These are phyloP conservation scores for Calocybe gangraenosa DNA, from an alignment of 768 basidiomycete genomes.

Conservation along the genomic window DNA sequence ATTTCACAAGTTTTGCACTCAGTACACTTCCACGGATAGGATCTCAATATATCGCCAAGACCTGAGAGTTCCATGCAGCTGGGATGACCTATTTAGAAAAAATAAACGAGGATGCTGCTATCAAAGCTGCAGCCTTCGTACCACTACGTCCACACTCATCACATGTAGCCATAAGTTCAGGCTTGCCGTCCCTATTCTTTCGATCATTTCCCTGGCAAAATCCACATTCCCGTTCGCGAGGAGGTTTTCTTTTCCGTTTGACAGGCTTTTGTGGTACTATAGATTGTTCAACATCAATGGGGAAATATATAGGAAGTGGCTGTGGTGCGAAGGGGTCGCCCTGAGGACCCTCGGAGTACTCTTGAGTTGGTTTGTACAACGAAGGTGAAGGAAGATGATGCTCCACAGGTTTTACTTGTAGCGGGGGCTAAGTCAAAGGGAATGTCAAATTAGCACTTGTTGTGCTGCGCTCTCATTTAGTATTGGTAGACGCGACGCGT, in stretches of 20 bases:
- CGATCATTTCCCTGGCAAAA: conserved; percentile 70
- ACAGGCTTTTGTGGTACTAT: conserved; percentile 39
- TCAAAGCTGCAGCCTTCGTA: conserved; percentile 28
- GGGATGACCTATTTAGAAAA: conserved; percentile 69
- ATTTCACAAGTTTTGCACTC: conserved; percentile 93
- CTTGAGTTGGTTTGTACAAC: conserved; percentile 34
- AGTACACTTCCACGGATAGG: conserved; percentile 83
- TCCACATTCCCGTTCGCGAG: conserved; percentile 65
- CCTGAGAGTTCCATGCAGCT: conserved; percentile 69
- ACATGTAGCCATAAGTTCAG: conserved; percentile 77
- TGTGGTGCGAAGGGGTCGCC: conserved; percentile 82
- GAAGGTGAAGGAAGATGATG: conserved; percentile 23
- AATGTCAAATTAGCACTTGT: conserved; percentile 20
- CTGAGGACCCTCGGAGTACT: conserved; percentile 72
- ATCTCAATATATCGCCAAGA: conserved; percentile 56
- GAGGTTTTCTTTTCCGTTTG: conserved; percentile 41
- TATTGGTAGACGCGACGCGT: conserved; percentile 69
- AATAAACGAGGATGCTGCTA: conserved; percentile 2
- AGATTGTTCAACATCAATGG: conserved; percentile 40
- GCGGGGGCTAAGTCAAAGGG: conserved; percentile 23
- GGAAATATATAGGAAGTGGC: conserved; percentile 46
- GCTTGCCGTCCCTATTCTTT: conserved; percentile 50
- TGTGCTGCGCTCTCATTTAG: conserved; percentile 23
- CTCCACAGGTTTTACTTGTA: conserved; percentile 15
- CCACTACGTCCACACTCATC: conserved; percentile 81